These are phyloP conservation scores for Xylaria hypoxylon DNA, from an alignment of 2,329 filamentous ascomycete genomes.

Conservation along the genomic window DNA sequence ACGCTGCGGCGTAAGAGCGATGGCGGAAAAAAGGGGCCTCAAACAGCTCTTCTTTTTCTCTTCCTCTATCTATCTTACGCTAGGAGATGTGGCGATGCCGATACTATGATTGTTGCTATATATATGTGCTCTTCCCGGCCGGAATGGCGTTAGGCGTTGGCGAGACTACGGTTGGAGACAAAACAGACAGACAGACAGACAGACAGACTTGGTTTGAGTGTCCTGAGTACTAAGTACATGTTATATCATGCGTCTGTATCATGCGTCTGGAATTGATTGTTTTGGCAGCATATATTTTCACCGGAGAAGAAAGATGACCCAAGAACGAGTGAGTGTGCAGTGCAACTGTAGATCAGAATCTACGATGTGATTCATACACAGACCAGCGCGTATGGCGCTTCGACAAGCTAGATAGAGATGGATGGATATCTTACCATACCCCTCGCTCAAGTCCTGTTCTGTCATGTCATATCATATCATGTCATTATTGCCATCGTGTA, in stretches of 20 bases:
- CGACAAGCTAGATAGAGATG: not conserved
- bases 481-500: not conserved
- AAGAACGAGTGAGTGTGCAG: not conserved
- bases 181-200: too few relatives aligned
- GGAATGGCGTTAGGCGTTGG: constrained; percentile 27
- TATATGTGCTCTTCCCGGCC: not conserved
- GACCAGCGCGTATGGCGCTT: not conserved
- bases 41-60: not conserved
- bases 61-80: not conserved
- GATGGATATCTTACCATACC: not conserved
- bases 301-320: too few relatives aligned
- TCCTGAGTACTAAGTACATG: not conserved
- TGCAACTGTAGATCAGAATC: too few relatives aligned
- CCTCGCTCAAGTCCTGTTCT: not conserved
- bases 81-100: not conserved
- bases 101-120: not conserved
- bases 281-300: not conserved
- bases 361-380: not conserved
- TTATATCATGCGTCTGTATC: not conserved
- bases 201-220: not conserved
- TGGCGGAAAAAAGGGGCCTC: not conserved
- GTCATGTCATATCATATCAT: not conserved
- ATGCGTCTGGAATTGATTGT: not conserved
- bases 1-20: not conserved
- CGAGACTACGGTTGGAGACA: not conserved